These are phyloP conservation scores for Neurospora sp. DNA, from an alignment of 2,329 filamentous ascomycete genomes.

Conservation along the genomic window DNA sequence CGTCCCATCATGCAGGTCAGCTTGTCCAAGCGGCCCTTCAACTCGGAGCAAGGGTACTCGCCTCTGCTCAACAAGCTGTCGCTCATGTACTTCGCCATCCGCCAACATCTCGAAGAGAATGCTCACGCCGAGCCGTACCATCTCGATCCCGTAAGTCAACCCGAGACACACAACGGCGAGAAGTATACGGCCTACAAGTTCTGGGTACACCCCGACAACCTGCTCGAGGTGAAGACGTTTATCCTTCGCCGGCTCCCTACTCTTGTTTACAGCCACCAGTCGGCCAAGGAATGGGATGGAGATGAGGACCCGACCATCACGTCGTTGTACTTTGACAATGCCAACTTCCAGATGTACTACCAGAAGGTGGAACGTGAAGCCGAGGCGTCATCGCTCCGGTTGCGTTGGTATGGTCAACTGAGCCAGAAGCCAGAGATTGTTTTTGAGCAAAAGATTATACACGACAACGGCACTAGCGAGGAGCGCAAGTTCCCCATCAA, in stretches of 20 bases:
- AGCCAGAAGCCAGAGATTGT: constrained; percentile 68
- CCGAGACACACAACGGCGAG: constrained; percentile 54
- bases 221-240: constrained; percentile 93
- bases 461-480: constrained; percentile 64
- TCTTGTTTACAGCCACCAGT: constrained; percentile 84
- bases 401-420: constrained; percentile 88
- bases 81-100: constrained; percentile 90
- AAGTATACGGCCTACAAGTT: constrained; percentile 84
- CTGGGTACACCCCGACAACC: constrained; percentile 93
- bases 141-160: constrained; percentile 39
- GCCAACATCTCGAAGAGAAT: constrained; percentile 65
- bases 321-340: constrained; percentile 90
- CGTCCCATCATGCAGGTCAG: constrained; percentile 86
- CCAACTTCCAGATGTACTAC: constrained; percentile 74
- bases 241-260: constrained; percentile 85
- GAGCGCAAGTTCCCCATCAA: constrained; percentile 80
- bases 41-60: constrained; percentile 81
- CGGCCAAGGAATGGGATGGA: constrained; percentile 71
- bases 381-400: constrained; percentile 70
- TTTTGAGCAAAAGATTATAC: constrained; percentile 81
- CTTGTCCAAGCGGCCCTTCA: constrained; percentile 81
- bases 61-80: constrained; percentile 84
- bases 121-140: constrained; percentile 25
- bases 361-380: constrained; percentile 69
- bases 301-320: constrained; percentile 83